Evolutionary conservation across 2,329 filamentous ascomycete genomes (phyloP).

Genomic region (Triangularia setosa): DNA sequence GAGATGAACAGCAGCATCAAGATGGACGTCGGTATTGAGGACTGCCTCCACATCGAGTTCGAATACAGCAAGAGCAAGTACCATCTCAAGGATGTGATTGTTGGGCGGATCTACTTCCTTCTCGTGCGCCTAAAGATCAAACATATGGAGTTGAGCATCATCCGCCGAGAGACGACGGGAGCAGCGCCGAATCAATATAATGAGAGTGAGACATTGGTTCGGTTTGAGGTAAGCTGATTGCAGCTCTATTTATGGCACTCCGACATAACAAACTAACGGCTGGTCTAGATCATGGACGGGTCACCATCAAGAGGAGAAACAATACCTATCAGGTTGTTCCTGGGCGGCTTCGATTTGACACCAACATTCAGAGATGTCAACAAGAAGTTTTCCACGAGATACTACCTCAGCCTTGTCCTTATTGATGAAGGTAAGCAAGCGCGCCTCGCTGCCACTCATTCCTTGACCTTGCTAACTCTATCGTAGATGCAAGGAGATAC

Average conservation of each 20-base stretch:
- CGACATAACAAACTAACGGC: background rate
- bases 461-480: slow-evolving; percentile 19
- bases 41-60: slow-evolving; percentile 98
- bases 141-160: slow-evolving; percentile 99
- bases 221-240: slow-evolving; percentile 69
- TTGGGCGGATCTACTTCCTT: slow-evolving; percentile 96
- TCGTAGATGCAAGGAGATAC: slow-evolving; percentile 83
- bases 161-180: slow-evolving; percentile 92
- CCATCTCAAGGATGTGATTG: slow-evolving; percentile 97
- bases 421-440: slow-evolving; percentile 79
- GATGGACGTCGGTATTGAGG: slow-evolving; percentile 99
- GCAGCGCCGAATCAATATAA: slow-evolving; percentile 98
- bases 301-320: slow-evolving; percentile 94
- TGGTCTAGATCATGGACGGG: slow-evolving; percentile 88
- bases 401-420: slow-evolving; percentile 92
- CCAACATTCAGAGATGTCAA: slow-evolving; percentile 99
- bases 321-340: slow-evolving; percentile 93
- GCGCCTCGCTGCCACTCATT: background rate
- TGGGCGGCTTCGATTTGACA: slow-evolving; percentile 94
- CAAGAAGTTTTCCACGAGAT: slow-evolving; percentile 98
- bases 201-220: slow-evolving; percentile 94
- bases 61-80: slow-evolving; percentile 99
- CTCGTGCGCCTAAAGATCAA: slow-evolving; percentile 98
- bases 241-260: background rate
- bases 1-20: slow-evolving; percentile 99